Evolutionary conservation across 306 rosid genomes (phyloP), one percentile per base, ranked within the genome.

Genomic region (Geum urbanum): DNA sequence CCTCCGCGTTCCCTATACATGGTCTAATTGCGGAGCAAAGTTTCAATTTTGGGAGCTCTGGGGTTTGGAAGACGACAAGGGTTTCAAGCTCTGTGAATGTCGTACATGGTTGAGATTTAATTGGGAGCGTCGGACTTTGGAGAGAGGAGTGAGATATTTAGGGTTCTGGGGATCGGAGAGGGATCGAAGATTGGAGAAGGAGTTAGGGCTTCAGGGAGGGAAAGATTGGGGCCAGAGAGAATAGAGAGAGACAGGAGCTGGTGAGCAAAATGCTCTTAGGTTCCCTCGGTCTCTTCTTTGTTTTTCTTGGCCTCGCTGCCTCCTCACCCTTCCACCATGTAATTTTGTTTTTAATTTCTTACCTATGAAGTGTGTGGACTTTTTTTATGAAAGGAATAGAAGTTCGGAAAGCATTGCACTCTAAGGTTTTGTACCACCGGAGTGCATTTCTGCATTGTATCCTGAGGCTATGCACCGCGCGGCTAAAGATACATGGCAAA

Each of bases 1-100:
- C 74, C 84, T 16, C 83, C 89, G 54, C 89, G 89, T 47, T 82
- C 89, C 51, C 83, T 82, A 65, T 82, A 82, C 89, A 85, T 85
- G 27, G 77, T 77, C 71, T 50, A 13, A 15, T 45, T 45, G 37
- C 68, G 16, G 49, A 5, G 37, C 35, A 54, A 43, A 53, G 16
- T 22, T 19, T 70, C 12, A 45, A n/a, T 35, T 56, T 57, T 37
- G 20, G 46, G 64, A 43, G 37, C 37, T 56, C 18, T 72, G 50
- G 59, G 62, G 37, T 68, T 68, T n/a, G 47, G 57, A 16, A 15
- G n/a, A 60, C n/a, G 58, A 10, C 45, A 4, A 41, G 64, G 32
- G 66, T 6, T 32, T 70, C 74, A 70, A 56, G 66, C 45, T 46
- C 32, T 27, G 13, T 44, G 55, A 11, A 22, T 18, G 44, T 2